Percentiles rank a stretch among this genome's conserved stretches.
Evolutionary conservation across 768 basidiomycete species (phyloP).

Genomic region (Psilocybe subaeruginosa): DNA sequence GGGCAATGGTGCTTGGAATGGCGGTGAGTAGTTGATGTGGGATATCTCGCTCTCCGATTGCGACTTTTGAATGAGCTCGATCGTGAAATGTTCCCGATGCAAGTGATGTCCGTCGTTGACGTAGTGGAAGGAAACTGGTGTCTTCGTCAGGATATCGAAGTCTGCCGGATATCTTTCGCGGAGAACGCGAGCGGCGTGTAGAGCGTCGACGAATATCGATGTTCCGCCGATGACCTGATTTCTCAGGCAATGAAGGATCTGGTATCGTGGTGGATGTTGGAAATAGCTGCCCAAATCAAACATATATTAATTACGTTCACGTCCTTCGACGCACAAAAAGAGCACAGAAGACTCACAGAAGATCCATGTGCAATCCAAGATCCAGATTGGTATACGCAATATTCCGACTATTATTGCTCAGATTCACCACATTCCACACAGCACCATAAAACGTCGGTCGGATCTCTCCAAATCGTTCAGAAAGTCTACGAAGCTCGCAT

Average conservation of each 20-base stretch:
- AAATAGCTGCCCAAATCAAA: conserved; percentile 66
- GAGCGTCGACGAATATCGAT: conserved; percentile 86
- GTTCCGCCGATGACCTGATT: conserved; percentile 83
- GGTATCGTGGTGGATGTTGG: conserved; percentile 88
- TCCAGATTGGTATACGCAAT: conserved; percentile 94
- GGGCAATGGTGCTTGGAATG: conserved; percentile 86
- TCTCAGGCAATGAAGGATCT: conserved; percentile 88
- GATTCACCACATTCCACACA: conserved; percentile 85
- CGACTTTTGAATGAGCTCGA: conserved; percentile 53
- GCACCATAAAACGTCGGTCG: conserved; percentile 89
- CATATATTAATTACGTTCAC: neutral
- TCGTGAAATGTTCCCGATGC: conserved; percentile 71
- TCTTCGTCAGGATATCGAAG: conserved; percentile 61
- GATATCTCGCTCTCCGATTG: conserved; percentile 38
- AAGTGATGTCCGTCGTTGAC: conserved; percentile 89
- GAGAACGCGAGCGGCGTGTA: conserved; percentile 63
- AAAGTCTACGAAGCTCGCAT: conserved; percentile 74
- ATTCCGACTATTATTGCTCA: conserved; percentile 75
- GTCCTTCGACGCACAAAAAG: neutral
- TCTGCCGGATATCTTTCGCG: conserved; percentile 45
- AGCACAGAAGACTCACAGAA: conserved; percentile 61
- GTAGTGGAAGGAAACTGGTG: conserved; percentile 87
- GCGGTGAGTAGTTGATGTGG: conserved; percentile 91
- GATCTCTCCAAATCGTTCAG: conserved; percentile 71
- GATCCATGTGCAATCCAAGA: conserved; percentile 90